Evolutionary conservation across 1,284 basidiomycete species (phyloP).

Genomic region (Neotropicomus parvogracilis): DNA sequence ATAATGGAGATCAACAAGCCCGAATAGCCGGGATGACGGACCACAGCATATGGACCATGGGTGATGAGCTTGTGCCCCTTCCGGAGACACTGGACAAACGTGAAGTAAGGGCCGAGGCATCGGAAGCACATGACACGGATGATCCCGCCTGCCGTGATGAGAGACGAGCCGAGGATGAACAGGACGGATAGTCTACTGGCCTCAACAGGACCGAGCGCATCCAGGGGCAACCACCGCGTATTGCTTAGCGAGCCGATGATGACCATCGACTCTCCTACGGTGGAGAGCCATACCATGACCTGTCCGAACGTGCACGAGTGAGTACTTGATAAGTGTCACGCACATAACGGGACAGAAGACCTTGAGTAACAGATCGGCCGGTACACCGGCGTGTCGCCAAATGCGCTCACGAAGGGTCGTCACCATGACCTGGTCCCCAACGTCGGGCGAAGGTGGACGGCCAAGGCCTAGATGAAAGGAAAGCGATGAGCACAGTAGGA

Average conservation of each 20-base stretch:
- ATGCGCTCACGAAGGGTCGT: slow-evolving; percentile 2
- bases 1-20: slow-evolving; percentile 1
- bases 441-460: not conserved
- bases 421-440: slow-evolving; percentile 5
- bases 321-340: not conserved
- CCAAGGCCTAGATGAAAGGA: slow-evolving; percentile 9
- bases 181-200: slow-evolving; percentile 9
- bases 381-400: slow-evolving; percentile 1
- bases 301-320: not conserved
- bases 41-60: slow-evolving; percentile 16
- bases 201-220: slow-evolving; percentile 7
- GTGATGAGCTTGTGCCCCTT: slow-evolving; percentile 20
- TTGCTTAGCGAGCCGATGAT: slow-evolving; percentile 1
- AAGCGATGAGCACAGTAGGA: slow-evolving; percentile 1
- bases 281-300: slow-evolving; percentile 4
- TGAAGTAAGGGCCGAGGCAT: slow-evolving; percentile 20
- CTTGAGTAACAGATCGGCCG: not conserved
- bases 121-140: slow-evolving; percentile 11
- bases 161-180: slow-evolving; percentile 14
- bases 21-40: slow-evolving; percentile 23
- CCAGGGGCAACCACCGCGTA: not conserved
- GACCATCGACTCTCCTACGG: slow-evolving; percentile 7
- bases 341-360: not conserved
- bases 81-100: slow-evolving; percentile 12
- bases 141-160: slow-evolving; percentile 8